These are phyloP conservation scores for Aspergillus taichungensis DNA, from an alignment of 495 filamentous ascomycete species.

Conservation along the genomic window DNA sequence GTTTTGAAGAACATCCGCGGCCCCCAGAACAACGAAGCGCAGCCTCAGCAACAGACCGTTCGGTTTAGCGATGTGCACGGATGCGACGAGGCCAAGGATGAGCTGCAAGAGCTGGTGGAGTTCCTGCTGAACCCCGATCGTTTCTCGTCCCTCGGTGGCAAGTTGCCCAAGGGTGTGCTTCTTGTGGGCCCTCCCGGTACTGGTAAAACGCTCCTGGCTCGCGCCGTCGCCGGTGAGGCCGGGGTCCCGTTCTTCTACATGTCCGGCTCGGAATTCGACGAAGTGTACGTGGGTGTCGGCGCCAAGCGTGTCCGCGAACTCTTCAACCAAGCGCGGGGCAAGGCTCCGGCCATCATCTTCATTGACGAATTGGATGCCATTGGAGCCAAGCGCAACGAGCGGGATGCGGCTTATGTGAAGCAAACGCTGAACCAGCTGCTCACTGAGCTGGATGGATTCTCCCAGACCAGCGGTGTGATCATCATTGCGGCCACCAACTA, in stretches of 20 bases:
- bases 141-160: slow-evolving; percentile 87
- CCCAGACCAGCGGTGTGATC: slow-evolving; percentile 87
- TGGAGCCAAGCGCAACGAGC: slow-evolving; percentile 84
- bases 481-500: slow-evolving; percentile 95
- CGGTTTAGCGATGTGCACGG: slow-evolving; percentile 94
- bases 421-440: slow-evolving; percentile 96
- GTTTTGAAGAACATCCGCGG: slow-evolving; percentile 69
- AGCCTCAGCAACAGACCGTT: slow-evolving; percentile 80
- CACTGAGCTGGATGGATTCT: slow-evolving; percentile 96
- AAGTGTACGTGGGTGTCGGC: slow-evolving; percentile 96
- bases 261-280: slow-evolving; percentile 97
- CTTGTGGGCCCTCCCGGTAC: slow-evolving; percentile 94
- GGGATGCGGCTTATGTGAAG: slow-evolving; percentile 92
- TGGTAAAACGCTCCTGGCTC: slow-evolving; percentile 94
- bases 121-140: slow-evolving; percentile 87
- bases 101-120: slow-evolving; percentile 92
- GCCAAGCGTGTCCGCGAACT: slow-evolving; percentile 96
- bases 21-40: slow-evolving; percentile 66
- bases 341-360: slow-evolving; percentile 93
- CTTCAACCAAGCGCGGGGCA: slow-evolving; percentile 78
- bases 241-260: slow-evolving; percentile 99
- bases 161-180: slow-evolving; percentile 92
- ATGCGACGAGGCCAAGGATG: slow-evolving; percentile 96
- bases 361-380: slow-evolving; percentile 98
- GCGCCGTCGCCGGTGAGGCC: slow-evolving; percentile 92